Base-by-base conservation (phyloP, 78 protist species). In the Carpediemonas membranifera region DNA sequence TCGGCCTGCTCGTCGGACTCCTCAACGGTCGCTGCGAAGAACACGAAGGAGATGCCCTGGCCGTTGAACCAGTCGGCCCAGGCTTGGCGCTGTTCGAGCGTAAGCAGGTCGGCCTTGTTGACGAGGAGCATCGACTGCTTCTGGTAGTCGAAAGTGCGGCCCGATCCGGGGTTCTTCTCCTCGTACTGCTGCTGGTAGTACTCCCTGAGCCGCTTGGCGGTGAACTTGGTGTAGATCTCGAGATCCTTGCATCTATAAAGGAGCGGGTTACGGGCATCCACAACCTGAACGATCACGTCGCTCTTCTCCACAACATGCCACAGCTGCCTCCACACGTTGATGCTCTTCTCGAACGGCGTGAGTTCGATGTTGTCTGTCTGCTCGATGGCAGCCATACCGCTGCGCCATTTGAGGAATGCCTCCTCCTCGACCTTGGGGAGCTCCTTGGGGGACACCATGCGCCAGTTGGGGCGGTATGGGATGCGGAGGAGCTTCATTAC, bases 281-380 rank as follows among this genome's bases (percentile, higher is more conserved):
- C 91, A 61, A 96, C 92, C 82, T 93, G 93, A 0, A 39, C 53
- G 5, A 90, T 61, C 0, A 91, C 68, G 56, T 91, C 73, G 55
- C 87, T 79, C 41, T 87, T 72, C 72, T 96, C 99, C 9, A 94
- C 74, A n/a, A 91, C 96, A 15, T 98, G 84, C 99, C 99, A 96
- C 31, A 96, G 81, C 78, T 96, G 99, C 7, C 95, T 65, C 99
- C 99, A 96, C 21, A 94, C 86, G 24, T 93, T 93, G 24, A 90
- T 24, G 79, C 90, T 93, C 72, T 85, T 84, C 73, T 94, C 98
- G 54, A 84, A 94, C 28, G 98, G 98, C 30, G 98, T 90, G 35
- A 94, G 34, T 1, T 55, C 27, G 21, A 83, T n/a, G n/a, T n/a
- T n/a, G n/a, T n/a, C n/a, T n/a, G n/a, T n/a, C n/a, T n/a, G n/a